Evolutionary conservation across 768 basidiomycete species (phyloP), one percentile per base, ranked within the genome.

Genomic region (Amanita phalloides): DNA sequence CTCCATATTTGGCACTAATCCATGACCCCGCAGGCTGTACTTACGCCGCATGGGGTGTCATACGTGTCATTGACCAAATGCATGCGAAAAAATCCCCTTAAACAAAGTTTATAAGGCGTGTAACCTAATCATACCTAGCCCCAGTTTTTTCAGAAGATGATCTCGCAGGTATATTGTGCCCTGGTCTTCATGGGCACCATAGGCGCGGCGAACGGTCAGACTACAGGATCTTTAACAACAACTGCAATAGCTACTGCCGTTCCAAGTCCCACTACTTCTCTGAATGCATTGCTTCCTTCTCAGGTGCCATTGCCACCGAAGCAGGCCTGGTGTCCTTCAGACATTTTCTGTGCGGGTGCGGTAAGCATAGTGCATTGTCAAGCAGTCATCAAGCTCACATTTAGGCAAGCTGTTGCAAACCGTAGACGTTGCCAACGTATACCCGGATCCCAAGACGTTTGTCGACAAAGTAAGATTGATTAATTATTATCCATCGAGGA

Each of bases 361-460:
- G 89, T 90, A 61, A 54, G 82, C 72, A 25, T 21, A 26, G 3
- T 37, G 50, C 37, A 54, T 45, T 53, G 43, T 53, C 48, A 23
- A 13, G 9, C 41, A 21, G 9, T 54, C 51, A 20, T 44, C 23
- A 35, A 9, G 11, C 51, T 44, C 23, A 49, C 55, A 51, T 55
- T 51, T 49, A 51, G 45, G 23, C 58, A 49, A 90, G 88, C 61
- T 91, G 7, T 71, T 96, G 23, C 91, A 95, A 77, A 85, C 88
- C 1, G 82, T 94, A 54, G 85, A 91, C 63, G 58, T 95, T 54
- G 90, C 91, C 0, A 63, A 74, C 38, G 67, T 86, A 25, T 96
- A 76, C 61, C 63, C 74, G 0, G 93, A 96, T 65, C 81, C 83
- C 43, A 95, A 96, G 68, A 93, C 89, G 0, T 83, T 95, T 63